A percentile compares a stretch with the other conserved stretches of the same genome.
These are phyloP conservation scores for Penicillium nordicum DNA, from an alignment of 2,329 filamentous ascomycete species.

Conservation along the genomic window DNA sequence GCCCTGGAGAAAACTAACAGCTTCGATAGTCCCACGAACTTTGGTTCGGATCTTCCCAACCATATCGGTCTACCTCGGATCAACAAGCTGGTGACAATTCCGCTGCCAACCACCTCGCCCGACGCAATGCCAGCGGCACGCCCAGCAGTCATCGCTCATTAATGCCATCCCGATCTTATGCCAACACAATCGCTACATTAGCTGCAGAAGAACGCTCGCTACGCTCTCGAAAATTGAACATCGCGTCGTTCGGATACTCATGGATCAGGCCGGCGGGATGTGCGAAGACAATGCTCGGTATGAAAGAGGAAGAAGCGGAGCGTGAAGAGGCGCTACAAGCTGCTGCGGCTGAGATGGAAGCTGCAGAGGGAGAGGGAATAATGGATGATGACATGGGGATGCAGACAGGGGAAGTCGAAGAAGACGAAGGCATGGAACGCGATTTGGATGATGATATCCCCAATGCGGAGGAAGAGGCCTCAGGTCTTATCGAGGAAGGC, in stretches of 20 bases:
- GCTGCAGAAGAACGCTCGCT: conserved; percentile 73
- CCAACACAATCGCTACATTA: conserved; percentile 64
- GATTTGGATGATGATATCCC: conserved; percentile 49
- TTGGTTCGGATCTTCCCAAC: conserved; percentile 67
- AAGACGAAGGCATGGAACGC: conserved; percentile 38
- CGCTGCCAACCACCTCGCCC: conserved; percentile 18
- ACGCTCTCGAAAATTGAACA: conserved; percentile 71
- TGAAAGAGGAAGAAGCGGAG: conserved; percentile 85
- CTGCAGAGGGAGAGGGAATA: conserved; percentile 46
- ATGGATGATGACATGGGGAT: conserved; percentile 42
- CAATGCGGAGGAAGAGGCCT: conserved; percentile 41
- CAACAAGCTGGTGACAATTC: conserved; percentile 31
- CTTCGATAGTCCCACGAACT: conserved; percentile 62
- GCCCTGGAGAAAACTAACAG: conserved; percentile 7
- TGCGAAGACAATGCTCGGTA: conserved; percentile 82
- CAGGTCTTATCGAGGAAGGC: conserved; percentile 41
- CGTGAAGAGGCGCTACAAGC: conserved; percentile 79
- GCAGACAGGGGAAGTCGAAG: conserved; percentile 42
- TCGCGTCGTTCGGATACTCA: conserved; percentile 79
- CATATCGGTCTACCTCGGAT: conserved; percentile 38
- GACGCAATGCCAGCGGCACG: conserved; percentile 26
- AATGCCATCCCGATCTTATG: conserved; percentile 51
- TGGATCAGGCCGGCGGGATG: conserved; percentile 92
- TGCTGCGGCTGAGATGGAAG: conserved; percentile 68
- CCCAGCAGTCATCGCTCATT: conserved; percentile 23